Evolutionary conservation across 2,329 filamentous ascomycete genomes (phyloP), one percentile per base, ranked within the genome.

Genomic region (Aureobasidium mangrovei): DNA sequence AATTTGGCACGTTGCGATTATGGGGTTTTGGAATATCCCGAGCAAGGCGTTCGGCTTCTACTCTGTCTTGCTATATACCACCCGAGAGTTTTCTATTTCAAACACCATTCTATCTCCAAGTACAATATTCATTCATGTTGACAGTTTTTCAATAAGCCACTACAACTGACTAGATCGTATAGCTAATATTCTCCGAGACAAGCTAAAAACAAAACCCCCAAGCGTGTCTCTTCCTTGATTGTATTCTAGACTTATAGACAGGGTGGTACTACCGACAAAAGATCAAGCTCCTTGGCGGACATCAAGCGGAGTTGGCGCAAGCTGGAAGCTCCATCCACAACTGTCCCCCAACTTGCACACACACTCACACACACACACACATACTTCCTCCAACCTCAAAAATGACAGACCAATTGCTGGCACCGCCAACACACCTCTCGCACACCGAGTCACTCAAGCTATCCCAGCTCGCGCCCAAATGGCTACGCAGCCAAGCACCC

Each of bases 401-500:
- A n/a, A 67, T 65, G 63, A 59, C 61, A 6, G 57, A 59, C 51
- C 69, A 71, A 38, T 67, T 74, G 33, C 66, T 73, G 59, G 59
- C 65, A 31, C 70, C 72, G 12, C 71, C 73, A 5, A 62, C 69
- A 10, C 63, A 62, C 54, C 65, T 72, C 54, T 60, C 69, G 0
- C 73, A 73, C 0, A 56, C 59, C 3, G 65, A 64, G 31, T 68
- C 74, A 29, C 69, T 76, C 67, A 69, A 57, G 63, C 76, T 73
- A 66, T 79, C 67, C 59, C 74, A 70, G 66, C 74, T 67, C 65
- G 73, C 73, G 3, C 69, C 73, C 29, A 60, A 60, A 43, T 66
- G 71, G 57, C 58, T 68, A 58, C 60, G 60, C 47, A 68, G 70
- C 7, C 69, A 64, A 56, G 67, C 65, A 24, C 67, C 69, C 27